Evolutionary conservation across 2,329 filamentous ascomycete genomes (phyloP).

Genomic region (Hansfordia pulvinata): DNA sequence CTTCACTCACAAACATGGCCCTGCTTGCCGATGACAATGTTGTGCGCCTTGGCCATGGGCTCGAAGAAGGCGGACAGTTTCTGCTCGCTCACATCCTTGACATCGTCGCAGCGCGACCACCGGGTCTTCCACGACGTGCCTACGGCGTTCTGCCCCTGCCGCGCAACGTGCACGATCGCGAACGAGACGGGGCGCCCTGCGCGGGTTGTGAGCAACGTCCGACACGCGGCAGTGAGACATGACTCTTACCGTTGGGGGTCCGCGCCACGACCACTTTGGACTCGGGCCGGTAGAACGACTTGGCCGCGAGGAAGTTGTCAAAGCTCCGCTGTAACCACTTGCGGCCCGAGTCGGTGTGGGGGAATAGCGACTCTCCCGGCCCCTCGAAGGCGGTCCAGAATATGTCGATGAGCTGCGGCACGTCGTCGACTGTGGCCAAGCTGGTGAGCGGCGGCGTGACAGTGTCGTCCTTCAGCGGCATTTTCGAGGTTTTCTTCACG

Average conservation of each 20-base stretch:
- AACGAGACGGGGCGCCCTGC: conserved; percentile 9
- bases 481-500: too few relatives aligned
- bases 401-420: conserved; percentile 9
- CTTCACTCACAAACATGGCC: conserved; percentile 13
- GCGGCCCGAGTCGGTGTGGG: conserved; percentile 9
- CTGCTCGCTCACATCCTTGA: conserved; percentile 8
- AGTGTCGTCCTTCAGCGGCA: too few relatives aligned
- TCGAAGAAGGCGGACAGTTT: conserved; percentile 11
- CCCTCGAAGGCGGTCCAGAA: conserved; percentile 12
- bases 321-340: conserved; percentile 12
- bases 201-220: conserved; percentile 2
- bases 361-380: conserved; percentile 10
- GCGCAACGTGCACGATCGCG: conserved; percentile 9
- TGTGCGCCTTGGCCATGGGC: conserved; percentile 10
- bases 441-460: too few relatives aligned
- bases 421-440: conserved; percentile 9
- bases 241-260: conserved; percentile 8
- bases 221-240: background rate
- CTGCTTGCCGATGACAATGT: conserved; percentile 10
- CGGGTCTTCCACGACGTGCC: conserved; percentile 11
- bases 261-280: conserved; percentile 10
- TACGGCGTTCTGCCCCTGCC: conserved; percentile 9
- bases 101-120: conserved; percentile 9
- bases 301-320: conserved; percentile 9
- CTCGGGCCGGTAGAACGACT: conserved; percentile 10